These are phyloP conservation scores for Stagonosporopsis rhizophila DNA, from an alignment of 2,329 filamentous ascomycete genomes.

Conservation along the genomic window DNA sequence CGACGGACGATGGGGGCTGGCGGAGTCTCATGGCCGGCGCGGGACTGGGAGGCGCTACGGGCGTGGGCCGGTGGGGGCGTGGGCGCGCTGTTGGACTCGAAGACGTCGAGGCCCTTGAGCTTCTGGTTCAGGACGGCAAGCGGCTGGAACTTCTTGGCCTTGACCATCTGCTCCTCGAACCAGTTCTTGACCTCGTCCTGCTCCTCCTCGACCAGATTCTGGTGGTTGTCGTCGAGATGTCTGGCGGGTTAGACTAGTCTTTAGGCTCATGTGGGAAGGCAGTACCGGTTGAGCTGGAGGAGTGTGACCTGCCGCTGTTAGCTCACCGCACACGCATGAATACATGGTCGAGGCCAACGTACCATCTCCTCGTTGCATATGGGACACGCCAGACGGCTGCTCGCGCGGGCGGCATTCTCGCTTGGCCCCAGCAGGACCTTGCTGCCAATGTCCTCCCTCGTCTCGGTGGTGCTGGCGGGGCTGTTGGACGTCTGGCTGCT, in stretches of 20 bases:
- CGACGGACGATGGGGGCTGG: conserved; percentile 40
- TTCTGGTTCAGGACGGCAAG: conserved; percentile 93
- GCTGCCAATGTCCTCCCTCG: conserved; percentile 76
- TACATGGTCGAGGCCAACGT: conserved; percentile 33
- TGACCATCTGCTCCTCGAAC: conserved; percentile 94
- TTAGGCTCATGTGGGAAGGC: neutral
- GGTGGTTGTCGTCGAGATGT: conserved; percentile 87
- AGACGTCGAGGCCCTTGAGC: conserved; percentile 88
- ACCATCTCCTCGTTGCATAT: conserved; percentile 99
- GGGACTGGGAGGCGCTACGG: conserved; percentile 38
- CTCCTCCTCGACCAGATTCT: conserved; percentile 84
- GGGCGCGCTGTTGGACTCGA: conserved; percentile 84
- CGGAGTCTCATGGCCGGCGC: conserved; percentile 43
- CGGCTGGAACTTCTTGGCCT: conserved; percentile 91
- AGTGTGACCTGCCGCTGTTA: conserved; percentile 74
- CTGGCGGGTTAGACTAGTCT: conserved; percentile 50
- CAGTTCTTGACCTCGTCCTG: conserved; percentile 96
- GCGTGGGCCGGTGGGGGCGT: conserved; percentile 49
- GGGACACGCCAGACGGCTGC: conserved; percentile 83
- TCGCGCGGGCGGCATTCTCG: conserved; percentile 59
- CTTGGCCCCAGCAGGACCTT: conserved; percentile 76
- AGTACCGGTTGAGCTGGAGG: conserved; percentile 77
- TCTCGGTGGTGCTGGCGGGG: conserved; percentile 71
- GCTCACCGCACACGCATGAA: conserved; percentile 22
- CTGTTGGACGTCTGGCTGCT: conserved; percentile 77